Evolutionary conservation across 148 eudicot species (phyloP).

Genomic region (Rhododendron simsii): DNA sequence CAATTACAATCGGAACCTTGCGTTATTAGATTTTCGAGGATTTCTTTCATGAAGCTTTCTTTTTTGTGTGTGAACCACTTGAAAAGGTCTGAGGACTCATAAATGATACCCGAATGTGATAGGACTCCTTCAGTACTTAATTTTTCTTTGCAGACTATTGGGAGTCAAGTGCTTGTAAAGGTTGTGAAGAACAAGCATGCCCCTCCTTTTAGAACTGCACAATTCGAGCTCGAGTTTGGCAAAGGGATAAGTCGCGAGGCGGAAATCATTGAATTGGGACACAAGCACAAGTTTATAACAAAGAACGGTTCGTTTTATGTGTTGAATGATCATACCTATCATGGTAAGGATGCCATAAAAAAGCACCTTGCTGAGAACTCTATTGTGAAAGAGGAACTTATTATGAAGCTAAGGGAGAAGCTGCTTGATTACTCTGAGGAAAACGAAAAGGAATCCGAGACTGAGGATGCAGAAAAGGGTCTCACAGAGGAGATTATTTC

Average conservation of each 20-base stretch:
- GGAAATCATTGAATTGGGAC: conserved; percentile 66
- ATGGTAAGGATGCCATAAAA: conserved; percentile 64
- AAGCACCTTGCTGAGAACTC: conserved; percentile 42
- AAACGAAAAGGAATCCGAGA: conserved; percentile 21
- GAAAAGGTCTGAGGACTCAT: neutral
- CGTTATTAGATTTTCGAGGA: neutral
- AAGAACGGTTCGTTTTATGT: conserved; percentile 32
- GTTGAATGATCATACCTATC: conserved; percentile 38
- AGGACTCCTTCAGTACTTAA: neutral
- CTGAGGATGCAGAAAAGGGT: conserved; percentile 23
- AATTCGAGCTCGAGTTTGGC: conserved; percentile 91
- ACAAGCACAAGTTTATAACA: conserved; percentile 62
- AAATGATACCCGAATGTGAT: neutral
- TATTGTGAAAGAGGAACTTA: conserved; percentile 48
- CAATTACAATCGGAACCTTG: neutral
- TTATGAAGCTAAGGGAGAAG: conserved; percentile 49
- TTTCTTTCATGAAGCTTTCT: neutral
- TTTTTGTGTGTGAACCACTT: neutral
- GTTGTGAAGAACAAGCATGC: conserved; percentile 94
- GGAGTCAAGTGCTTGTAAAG: conserved; percentile 81
- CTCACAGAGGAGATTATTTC: conserved; percentile 34
- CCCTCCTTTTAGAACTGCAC: conserved; percentile 76
- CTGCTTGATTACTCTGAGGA: conserved; percentile 29
- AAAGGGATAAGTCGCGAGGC: conserved; percentile 69
- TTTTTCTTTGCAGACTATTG: conserved; percentile 50